Evolutionary conservation across 2,329 filamentous ascomycete genomes (phyloP).

Genomic region (Alternaria brassicicola): DNA sequence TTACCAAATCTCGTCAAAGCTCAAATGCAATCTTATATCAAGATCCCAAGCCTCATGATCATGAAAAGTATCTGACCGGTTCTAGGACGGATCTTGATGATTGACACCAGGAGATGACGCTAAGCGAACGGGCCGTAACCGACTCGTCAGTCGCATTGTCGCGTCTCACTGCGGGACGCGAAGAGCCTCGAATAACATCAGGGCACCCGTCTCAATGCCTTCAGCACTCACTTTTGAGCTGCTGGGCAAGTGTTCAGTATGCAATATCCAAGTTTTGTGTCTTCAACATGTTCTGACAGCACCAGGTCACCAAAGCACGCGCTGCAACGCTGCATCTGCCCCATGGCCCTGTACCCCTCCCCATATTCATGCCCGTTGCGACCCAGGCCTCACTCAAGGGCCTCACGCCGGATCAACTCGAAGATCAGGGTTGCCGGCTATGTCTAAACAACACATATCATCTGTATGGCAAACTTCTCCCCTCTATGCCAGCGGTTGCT

Average conservation of each 20-base stretch:
- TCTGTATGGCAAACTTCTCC: conserved; percentile 54
- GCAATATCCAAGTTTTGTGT: not conserved
- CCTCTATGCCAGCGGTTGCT: conserved; percentile 13
- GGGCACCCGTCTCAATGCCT: conserved; percentile 44
- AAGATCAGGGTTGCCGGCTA: conserved; percentile 84
- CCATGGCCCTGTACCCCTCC: conserved; percentile 87
- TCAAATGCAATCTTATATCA: not conserved
- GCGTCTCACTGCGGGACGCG: not conserved
- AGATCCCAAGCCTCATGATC: not conserved
- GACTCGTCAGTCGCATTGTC: not conserved
- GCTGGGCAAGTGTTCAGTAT: conserved; percentile 48
- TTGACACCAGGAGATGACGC: not conserved
- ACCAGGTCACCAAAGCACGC: conserved; percentile 88
- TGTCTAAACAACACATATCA: conserved; percentile 99
- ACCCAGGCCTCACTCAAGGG: conserved; percentile 97
- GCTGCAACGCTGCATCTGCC: conserved; percentile 87
- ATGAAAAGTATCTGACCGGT: not conserved
- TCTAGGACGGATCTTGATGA: not conserved
- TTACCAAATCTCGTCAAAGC: not conserved
- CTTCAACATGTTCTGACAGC: conserved; percentile 4
- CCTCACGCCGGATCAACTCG: conserved; percentile 87
- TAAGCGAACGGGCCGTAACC: conserved; percentile 5
- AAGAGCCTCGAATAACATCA: conserved; percentile 18
- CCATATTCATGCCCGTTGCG: conserved; percentile 98
- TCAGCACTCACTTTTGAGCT: conserved; percentile 49